A percentile compares a stretch with the other conserved stretches of the same genome.
phyloP scores from a whole-genome alignment of 2,329 filamentous ascomycete genomes.

The Beauveria pseudobassiana region DNA sequence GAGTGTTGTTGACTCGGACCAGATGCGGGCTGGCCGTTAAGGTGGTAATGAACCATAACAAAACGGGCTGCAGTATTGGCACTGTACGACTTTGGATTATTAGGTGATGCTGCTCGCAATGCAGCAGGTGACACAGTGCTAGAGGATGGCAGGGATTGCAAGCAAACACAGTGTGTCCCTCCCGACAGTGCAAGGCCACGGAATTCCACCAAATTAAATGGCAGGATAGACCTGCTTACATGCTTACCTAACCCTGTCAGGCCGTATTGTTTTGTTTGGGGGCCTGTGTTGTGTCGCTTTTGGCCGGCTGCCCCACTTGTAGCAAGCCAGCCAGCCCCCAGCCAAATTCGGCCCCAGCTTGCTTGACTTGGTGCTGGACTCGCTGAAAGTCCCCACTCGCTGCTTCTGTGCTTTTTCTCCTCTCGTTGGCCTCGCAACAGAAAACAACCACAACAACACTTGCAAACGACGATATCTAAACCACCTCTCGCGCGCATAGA shows the following conservation, averaged over 20 bases:
- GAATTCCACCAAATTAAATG: conserved; percentile 20
- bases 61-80: not conserved
- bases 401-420: conserved; percentile 23
- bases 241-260: conserved; percentile 19
- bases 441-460: conserved; percentile 34
- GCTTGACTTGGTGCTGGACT: not conserved
- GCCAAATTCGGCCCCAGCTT: not conserved
- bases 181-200: conserved; percentile 9
- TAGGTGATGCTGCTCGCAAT: not conserved
- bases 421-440: conserved; percentile 38
- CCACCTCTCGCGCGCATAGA: conserved; percentile 22
- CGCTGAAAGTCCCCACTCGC: not conserved
- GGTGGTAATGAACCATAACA: not conserved
- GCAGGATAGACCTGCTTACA: conserved; percentile 16
- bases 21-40: not conserved
- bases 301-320: not conserved
- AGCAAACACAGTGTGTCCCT: conserved; percentile 6
- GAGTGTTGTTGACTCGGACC: conserved; percentile 7
- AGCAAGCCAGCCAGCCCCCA: conserved; percentile 5
- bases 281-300: not conserved
- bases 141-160: not conserved
- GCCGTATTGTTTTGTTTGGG: conserved; percentile 13
- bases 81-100: not conserved
- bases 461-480: conserved; percentile 21
- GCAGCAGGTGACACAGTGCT: not conserved